phyloP scores from a whole-genome alignment of 1,284 basidiomycete species.

The Takashimella koratensis region DNA sequence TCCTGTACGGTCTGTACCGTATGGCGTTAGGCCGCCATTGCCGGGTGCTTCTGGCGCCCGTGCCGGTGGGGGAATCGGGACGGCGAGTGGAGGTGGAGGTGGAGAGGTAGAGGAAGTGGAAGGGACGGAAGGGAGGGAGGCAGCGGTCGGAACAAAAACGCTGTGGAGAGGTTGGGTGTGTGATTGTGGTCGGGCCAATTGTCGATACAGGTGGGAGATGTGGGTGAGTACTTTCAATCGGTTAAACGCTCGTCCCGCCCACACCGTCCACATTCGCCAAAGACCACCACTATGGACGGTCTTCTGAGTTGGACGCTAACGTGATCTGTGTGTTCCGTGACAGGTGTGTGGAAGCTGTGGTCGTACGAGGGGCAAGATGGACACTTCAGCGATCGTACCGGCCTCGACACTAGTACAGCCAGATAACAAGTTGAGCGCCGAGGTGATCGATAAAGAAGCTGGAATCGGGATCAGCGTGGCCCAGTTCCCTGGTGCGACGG shows the following conservation, averaged over 20 bases:
- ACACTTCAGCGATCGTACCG: neutral
- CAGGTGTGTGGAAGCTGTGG: conserved; percentile 4
- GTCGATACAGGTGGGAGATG: conserved; percentile 41
- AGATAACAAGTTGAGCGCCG: neutral
- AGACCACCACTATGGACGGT: no score
- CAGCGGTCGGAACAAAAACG: conserved; percentile 16
- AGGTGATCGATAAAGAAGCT: neutral
- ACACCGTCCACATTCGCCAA: no score
- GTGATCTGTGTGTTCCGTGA: no score
- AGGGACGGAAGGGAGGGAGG: no score
- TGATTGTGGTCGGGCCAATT: conserved; percentile 40
- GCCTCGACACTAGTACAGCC: conserved; percentile 5
- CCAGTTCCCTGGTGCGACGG: conserved; percentile 1
- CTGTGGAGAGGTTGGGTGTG: conserved; percentile 44
- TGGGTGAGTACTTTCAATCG: conserved; percentile 34
- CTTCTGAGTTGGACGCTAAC: no score
- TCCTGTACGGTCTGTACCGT: conserved; percentile 14
- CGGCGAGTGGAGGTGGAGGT: neutral
- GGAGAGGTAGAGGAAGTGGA: conserved; percentile 1
- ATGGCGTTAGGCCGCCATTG: conserved; percentile 26
- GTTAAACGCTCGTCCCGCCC: no score
- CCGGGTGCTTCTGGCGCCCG: conserved; percentile 3
- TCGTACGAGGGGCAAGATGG: neutral
- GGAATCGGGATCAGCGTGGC: neutral
- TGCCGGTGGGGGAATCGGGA: no score